A percentile compares a stretch with the other conserved stretches of the same genome.
Evolutionary conservation across 108 stramenopile genomes (phyloP).

Genomic region (Cyclotella atomus): DNA sequence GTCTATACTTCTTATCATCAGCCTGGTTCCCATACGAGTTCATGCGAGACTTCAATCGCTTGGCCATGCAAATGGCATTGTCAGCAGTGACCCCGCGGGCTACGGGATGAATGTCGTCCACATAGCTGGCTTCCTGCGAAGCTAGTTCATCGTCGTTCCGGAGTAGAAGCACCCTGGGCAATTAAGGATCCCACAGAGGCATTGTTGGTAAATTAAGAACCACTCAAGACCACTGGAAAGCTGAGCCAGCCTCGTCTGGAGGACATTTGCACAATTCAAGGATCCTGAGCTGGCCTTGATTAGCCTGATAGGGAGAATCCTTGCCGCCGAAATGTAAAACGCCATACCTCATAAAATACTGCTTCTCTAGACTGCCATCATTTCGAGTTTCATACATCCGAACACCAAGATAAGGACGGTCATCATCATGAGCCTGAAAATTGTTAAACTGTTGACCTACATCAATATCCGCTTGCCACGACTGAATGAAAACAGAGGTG

Average conservation of each 20-base stretch:
- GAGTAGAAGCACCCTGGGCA: background rate
- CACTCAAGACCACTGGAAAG: slow-evolving; percentile 4
- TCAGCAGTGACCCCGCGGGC: background rate
- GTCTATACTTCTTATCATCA: background rate
- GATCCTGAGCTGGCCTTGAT: background rate
- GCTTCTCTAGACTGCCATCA: background rate
- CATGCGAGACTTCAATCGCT: background rate
- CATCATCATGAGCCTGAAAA: background rate
- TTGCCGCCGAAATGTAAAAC: slow-evolving; percentile 14
- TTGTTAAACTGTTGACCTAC: slow-evolving; percentile 27
- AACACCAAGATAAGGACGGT: slow-evolving; percentile 11
- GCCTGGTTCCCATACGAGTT: slow-evolving; percentile 4
- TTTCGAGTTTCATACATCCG: slow-evolving; percentile 2
- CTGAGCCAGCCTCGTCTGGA: background rate
- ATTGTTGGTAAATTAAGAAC: background rate
- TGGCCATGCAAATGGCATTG: background rate
- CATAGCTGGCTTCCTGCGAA: background rate
- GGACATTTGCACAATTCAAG: background rate
- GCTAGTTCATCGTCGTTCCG: background rate
- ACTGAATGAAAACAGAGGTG: background rate
- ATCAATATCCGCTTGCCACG: slow-evolving; percentile 20
- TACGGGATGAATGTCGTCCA: background rate
- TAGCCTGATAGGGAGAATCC: slow-evolving; percentile 10
- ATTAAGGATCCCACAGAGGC: background rate
- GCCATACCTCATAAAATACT: background rate